phyloP scores from a whole-genome alignment of 805 yeast species.

The Ogataea corticis region DNA sequence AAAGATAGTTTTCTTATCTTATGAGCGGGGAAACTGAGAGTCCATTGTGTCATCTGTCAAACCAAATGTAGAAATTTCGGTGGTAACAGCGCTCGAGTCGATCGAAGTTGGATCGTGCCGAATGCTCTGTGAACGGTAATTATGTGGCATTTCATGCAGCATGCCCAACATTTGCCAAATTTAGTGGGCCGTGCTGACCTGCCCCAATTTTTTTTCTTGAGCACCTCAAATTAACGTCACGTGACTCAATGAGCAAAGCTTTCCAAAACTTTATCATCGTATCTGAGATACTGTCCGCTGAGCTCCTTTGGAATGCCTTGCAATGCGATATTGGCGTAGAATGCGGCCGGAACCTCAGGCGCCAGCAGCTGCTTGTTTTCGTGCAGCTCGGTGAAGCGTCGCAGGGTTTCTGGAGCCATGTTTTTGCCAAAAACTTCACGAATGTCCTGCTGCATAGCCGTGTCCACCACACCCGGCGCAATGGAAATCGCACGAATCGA shows the following conservation, averaged over 20 bases:
- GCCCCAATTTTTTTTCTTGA: background rate
- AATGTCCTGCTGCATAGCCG: slow-evolving; percentile 82
- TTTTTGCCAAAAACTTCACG: slow-evolving; percentile 58
- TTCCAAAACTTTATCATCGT: slow-evolving; percentile 42
- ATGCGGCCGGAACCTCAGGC: slow-evolving; percentile 71
- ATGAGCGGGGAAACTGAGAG: no score
- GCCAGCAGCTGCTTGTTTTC: slow-evolving; percentile 55
- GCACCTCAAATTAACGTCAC: background rate
- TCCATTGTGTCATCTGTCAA: no score
- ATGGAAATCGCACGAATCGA: slow-evolving; percentile 63
- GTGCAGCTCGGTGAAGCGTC: slow-evolving; percentile 66
- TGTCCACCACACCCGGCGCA: slow-evolving; percentile 95
- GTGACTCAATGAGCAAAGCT: slow-evolving; percentile 6
- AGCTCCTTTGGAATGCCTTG: slow-evolving; percentile 55
- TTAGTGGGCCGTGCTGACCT: no score
- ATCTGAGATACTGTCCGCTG: slow-evolving; percentile 71
- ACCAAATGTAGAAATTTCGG: no score
- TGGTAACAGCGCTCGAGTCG: no score
- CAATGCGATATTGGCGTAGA: slow-evolving; percentile 66
- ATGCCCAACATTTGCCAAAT: no score
- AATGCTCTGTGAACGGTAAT: no score
- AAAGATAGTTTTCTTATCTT: no score
- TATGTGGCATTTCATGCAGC: no score
- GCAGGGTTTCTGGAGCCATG: slow-evolving; percentile 62
- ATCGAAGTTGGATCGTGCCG: no score